Evolutionary conservation across 1,139 yeast species (phyloP), one percentile per base, ranked within the genome.

Genomic region (Yamadazyma taylorii): DNA sequence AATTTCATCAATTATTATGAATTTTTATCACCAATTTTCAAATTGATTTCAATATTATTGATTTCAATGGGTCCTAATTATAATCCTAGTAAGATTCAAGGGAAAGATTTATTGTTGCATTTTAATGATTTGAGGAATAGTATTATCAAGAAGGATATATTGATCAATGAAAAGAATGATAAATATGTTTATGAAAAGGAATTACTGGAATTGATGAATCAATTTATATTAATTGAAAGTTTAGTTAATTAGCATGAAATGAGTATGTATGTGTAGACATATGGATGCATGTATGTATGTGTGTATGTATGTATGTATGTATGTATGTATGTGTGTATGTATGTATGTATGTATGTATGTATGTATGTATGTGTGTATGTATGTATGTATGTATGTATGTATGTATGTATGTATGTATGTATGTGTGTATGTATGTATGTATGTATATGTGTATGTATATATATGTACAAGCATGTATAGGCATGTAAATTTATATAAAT

Each of bases 1-100:
- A 58, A 69, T 8, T 52, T 72, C 33, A 51, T 58, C 35, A 40
- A 41, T 16, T 69, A 78, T 39, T 81, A 79, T 53, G 95, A 86
- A 43, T 63, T 87, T 14, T 67, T 86, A 32, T 73, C 82, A n/a
- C 95, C 96, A 0, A 69, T 84, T 3, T 85, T 88, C 61, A 95
- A 87, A 50, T 65, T 88, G 36, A 69, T 87, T 2, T 61, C 81
- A 10, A 81, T 95, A 0, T 68, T 86, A 5, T 63, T 85, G 8
- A 64, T 88, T 17, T 78, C 95, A 2, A 78, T 86, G 73, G 96
- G 96, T 0, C 82, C 92, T 3, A 81, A 82, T 36, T 87, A 88
- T 56, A 75, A 72, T 42, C 74, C 78, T 1, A 81, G 84, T n/a
- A 69, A 80, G 15, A 56, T 61, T 4, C 81, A 78, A 49, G 81